Base-by-base conservation (phyloP, 2,329 filamentous ascomycete genomes). In the Alternaria burnsii region DNA sequence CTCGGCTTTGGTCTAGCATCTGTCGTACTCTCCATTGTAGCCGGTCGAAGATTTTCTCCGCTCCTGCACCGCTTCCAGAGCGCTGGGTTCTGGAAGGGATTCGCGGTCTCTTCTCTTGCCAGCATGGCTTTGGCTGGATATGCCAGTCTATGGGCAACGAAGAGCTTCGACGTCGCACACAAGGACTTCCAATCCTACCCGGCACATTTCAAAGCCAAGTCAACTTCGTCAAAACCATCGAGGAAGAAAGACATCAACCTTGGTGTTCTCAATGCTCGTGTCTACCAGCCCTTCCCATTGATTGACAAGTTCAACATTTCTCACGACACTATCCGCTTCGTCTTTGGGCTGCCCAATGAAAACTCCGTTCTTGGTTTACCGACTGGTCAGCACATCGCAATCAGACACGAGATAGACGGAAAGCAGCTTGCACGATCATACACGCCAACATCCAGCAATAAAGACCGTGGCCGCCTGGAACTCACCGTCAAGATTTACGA, bases 341-440 rank as follows among this genome's bases (percentile, higher is more conserved):
- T 71, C 1, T 77, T 78, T 57, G 52, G 53, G 0, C 65, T 72
- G 6, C 76, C 76, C 1, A 62, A 55, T 1, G 36, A 62, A 8
- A 65, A 59, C 9, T 66, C 69, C 5, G 63, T 76, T 5, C 59
- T 78, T 5, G 76, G 76, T 11, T 63, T 79, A 22, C 77, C 77
- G 2, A 78, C 73, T 26, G 76, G 76, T 6, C 76, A 78, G 52
- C 76, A 78, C 50, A 62, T 78, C 4, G 69, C 74, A 2, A 75
- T 78, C 58, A 68, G 67, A 8, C 74, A 93, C 57, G 86, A 85
- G 54, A 87, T 96, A 65, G 89, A 93, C 71, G 93, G 93, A 76
- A 80, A 67, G 38, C 51, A 55, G 9, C 54, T 73, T 10, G 32
- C 65, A 4, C 65, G 69, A 24, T 71, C 68, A 5, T 73, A 73